Conservation (phyloP, 306 rosid species). For the Sesbania bispinosa region DNA sequence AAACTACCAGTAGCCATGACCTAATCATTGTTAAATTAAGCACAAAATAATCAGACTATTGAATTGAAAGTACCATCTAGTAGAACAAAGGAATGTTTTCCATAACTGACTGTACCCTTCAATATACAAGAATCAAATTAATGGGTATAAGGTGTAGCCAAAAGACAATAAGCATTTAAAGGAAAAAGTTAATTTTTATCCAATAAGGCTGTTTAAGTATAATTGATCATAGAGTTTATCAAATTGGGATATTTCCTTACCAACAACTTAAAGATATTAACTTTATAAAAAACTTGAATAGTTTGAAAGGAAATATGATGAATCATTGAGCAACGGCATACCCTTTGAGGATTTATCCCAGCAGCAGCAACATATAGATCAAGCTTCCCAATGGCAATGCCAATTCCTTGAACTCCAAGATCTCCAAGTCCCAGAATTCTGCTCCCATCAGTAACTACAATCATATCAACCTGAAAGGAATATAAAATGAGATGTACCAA, state of each 20-base stretch:
- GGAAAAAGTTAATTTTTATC: neutral
- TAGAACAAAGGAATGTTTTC: constrained; percentile 7
- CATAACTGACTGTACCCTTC: neutral
- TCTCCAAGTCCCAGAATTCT: constrained; percentile 98
- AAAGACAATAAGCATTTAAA: constrained; percentile 6
- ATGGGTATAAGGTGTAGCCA: neutral
- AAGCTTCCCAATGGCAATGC: constrained; percentile 90
- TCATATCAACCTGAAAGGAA: constrained; percentile 93
- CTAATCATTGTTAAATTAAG: neutral
- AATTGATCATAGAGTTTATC: constrained; percentile 8
- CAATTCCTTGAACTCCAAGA: constrained; percentile 99
- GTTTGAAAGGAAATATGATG: constrained; percentile 13
- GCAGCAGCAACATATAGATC: constrained; percentile 99
- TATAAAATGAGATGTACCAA: constrained; percentile 14
- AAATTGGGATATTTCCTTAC: neutral
- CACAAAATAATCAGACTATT: neutral
- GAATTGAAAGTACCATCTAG: neutral
- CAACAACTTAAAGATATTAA: too few relatives aligned
- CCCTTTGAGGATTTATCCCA: constrained; percentile 99
- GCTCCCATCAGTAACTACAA: constrained; percentile 99
- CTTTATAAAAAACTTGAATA: neutral
- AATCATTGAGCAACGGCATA: constrained; percentile 26
- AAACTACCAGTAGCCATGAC: constrained; percentile 9
- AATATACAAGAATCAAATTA: constrained; percentile 6
- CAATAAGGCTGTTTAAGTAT: constrained; percentile 4